Evolutionary conservation across 2,329 filamentous ascomycete genomes (phyloP).

Genomic region (Monosporascus cannonballus): DNA sequence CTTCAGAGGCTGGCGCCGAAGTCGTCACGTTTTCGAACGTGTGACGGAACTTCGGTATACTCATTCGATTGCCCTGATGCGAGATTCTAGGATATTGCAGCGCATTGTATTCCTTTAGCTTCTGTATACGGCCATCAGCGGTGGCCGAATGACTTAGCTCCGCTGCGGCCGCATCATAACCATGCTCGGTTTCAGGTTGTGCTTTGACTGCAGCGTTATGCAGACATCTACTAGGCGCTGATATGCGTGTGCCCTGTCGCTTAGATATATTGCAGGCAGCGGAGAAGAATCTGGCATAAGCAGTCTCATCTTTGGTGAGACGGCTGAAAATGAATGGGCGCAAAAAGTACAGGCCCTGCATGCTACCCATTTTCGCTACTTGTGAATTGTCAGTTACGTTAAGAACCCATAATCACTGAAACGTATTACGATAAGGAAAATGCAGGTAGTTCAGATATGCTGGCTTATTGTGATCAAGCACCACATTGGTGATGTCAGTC

Average conservation of each 20-base stretch:
- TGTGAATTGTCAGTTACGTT: slow-evolving; percentile 16
- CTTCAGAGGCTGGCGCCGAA: slow-evolving; percentile 16
- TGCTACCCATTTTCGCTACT: slow-evolving; percentile 35
- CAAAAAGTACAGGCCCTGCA: slow-evolving; percentile 42
- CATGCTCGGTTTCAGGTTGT: background rate
- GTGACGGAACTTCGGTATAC: slow-evolving; percentile 30
- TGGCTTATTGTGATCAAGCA: slow-evolving; percentile 49
- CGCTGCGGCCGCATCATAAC: slow-evolving; percentile 3
- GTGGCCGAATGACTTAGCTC: slow-evolving; percentile 6
- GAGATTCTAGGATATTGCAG: slow-evolving; percentile 51
- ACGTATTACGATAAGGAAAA: background rate
- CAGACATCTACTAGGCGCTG: slow-evolving; percentile 11
- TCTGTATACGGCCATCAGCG: slow-evolving; percentile 36
- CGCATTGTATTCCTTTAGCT: slow-evolving; percentile 42
- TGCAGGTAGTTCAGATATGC: slow-evolving; percentile 34
- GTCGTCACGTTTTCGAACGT: slow-evolving; percentile 23
- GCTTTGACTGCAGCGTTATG: slow-evolving; percentile 4
- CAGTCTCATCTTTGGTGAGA: slow-evolving; percentile 29
- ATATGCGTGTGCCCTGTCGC: slow-evolving; percentile 5
- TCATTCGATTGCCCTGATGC: slow-evolving; percentile 27
- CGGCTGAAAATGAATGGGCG: slow-evolving; percentile 47
- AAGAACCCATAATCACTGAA: slow-evolving; percentile 2
- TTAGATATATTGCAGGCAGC: slow-evolving; percentile 17
- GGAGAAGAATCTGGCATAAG: slow-evolving; percentile 45
- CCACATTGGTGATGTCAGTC: slow-evolving; percentile 44